Evolutionary conservation across 2,329 filamentous ascomycete species (phyloP).

Genomic region (Hymenoscyphus repandus): DNA sequence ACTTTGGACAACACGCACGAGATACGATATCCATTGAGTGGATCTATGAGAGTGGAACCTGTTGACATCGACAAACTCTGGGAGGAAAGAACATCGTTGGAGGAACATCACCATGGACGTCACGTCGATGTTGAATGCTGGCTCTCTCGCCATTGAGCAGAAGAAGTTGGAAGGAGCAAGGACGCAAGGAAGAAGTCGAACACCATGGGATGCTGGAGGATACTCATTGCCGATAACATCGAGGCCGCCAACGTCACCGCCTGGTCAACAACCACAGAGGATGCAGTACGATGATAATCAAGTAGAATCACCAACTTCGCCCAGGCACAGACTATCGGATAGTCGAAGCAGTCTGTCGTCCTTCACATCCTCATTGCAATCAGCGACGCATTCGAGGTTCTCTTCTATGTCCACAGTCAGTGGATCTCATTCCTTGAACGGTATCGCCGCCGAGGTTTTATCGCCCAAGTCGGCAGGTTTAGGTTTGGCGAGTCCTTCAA

Average conservation of each 20-base stretch:
- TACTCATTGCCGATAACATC: constrained; percentile 31
- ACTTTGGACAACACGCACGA: constrained; percentile 8
- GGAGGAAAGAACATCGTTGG: not conserved
- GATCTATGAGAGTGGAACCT: constrained; percentile 1
- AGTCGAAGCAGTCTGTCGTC: constrained; percentile 32
- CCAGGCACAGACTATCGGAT: constrained; percentile 30
- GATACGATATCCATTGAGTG: not conserved
- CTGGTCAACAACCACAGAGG: constrained; percentile 8
- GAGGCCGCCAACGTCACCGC: constrained; percentile 8
- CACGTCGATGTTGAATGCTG: constrained; percentile 30
- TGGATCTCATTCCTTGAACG: constrained; percentile 13
- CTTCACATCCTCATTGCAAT: constrained; percentile 29
- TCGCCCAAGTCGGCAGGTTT: constrained; percentile 10
- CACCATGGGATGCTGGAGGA: constrained; percentile 33
- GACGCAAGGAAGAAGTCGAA: constrained; percentile 26
- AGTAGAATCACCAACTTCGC: constrained; percentile 18
- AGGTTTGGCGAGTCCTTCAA: constrained; percentile 2
- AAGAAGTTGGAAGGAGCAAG: constrained; percentile 14
- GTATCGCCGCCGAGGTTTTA: constrained; percentile 2
- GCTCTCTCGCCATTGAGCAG: constrained; percentile 26
- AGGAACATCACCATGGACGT: constrained; percentile 29
- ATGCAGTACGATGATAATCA: constrained; percentile 22
- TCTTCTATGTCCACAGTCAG: constrained; percentile 31
- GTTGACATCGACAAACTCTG: not conserved
- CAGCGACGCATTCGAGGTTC: constrained; percentile 29